Conservation (phyloP, 2,329 filamentous ascomycete species). For the Cyclaneusma minus region DNA sequence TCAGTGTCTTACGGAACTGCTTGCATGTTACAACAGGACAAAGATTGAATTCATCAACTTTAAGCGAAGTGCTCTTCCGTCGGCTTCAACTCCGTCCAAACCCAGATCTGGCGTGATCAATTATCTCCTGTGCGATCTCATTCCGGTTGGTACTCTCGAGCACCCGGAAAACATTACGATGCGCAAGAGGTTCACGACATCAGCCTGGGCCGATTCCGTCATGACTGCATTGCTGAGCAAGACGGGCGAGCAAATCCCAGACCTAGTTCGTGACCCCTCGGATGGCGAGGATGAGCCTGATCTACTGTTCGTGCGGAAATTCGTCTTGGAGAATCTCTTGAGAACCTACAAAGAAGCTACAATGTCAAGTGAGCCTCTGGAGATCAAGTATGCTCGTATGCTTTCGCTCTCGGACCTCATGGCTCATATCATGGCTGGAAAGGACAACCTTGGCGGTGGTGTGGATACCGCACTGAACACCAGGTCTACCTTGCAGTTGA, state of each 20-base stretch:
- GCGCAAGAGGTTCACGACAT: constrained; percentile 78
- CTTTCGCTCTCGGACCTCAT: constrained; percentile 83
- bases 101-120: constrained; percentile 85
- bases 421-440: constrained; percentile 76
- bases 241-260: constrained; percentile 60
- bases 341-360: constrained; percentile 85
- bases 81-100: constrained; percentile 74
- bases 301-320: constrained; percentile 82
- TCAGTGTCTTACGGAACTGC: constrained; percentile 77
- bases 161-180: constrained; percentile 59
- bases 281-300: constrained; percentile 67
- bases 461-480: constrained; percentile 21
- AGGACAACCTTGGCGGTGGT: constrained; percentile 43
- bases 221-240: constrained; percentile 78
- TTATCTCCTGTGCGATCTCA: constrained; percentile 73
- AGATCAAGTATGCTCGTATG: constrained; percentile 76
- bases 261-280: constrained; percentile 39
- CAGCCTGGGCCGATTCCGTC: constrained; percentile 71
- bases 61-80: constrained; percentile 75
- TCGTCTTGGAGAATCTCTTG: constrained; percentile 84
- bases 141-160: constrained; percentile 46
- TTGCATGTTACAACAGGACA: constrained; percentile 81
- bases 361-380: constrained; percentile 61
- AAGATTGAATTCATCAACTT: constrained; percentile 99
- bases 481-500: constrained; percentile 66